These are phyloP conservation scores for Pulveroboletus sp. DNA, from an alignment of 768 basidiomycete species.

Conservation along the genomic window DNA sequence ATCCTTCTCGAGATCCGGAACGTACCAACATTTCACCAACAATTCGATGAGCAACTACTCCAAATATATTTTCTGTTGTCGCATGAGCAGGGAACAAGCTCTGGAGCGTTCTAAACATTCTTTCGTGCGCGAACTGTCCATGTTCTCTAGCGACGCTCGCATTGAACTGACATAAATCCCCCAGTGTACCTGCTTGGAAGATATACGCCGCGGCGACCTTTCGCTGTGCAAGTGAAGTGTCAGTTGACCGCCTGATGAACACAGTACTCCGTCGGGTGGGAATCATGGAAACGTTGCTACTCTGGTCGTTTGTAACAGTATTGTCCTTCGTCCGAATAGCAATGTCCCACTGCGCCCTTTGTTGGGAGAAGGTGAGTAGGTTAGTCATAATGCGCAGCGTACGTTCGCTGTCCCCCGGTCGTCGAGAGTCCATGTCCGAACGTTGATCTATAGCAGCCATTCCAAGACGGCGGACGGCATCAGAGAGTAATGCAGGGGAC, in stretches of 20 bases:
- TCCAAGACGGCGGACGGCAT: conserved; percentile 64
- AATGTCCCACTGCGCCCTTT: conserved; percentile 34
- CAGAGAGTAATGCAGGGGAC: conserved; percentile 65
- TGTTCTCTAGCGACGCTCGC: conserved; percentile 52
- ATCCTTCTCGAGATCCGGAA: background rate
- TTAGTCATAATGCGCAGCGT: conserved; percentile 78
- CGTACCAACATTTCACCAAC: conserved; percentile 47
- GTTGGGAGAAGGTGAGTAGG: conserved; percentile 56
- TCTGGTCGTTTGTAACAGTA: conserved; percentile 12
- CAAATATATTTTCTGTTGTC: conserved; percentile 22
- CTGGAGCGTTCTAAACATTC: conserved; percentile 55
- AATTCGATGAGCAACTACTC: conserved; percentile 32
- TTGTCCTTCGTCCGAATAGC: conserved; percentile 41
- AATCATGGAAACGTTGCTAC: conserved; percentile 15
- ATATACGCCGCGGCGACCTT: conserved; percentile 62
- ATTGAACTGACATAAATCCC: conserved; percentile 54
- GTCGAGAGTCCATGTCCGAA: conserved; percentile 38
- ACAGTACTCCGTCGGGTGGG: conserved; percentile 53
- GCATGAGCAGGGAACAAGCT: conserved; percentile 40
- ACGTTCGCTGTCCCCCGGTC: conserved; percentile 48
- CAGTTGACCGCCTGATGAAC: conserved; percentile 49
- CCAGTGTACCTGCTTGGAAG: conserved; percentile 40
- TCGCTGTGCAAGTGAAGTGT: conserved; percentile 44
- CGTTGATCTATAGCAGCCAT: conserved; percentile 56
- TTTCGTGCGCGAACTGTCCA: conserved; percentile 66